Conservation (phyloP, 768 basidiomycete species). For the Boletus bicolor region DNA sequence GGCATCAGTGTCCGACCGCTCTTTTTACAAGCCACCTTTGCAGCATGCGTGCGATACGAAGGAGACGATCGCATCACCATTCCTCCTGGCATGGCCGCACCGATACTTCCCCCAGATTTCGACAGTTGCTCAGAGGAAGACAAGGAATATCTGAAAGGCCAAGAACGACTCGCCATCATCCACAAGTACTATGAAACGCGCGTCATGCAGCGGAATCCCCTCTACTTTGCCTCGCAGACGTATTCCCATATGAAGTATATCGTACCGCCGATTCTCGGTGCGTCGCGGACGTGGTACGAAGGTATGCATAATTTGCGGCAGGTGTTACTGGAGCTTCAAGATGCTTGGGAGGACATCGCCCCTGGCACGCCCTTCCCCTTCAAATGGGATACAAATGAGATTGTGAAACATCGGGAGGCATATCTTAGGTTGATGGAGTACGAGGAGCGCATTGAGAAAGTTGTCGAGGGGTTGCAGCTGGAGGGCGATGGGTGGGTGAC, state of each 20-base stretch:
- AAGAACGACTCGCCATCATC: constrained; percentile 2
- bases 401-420: background rate
- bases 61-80: constrained; percentile 5
- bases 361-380: background rate
- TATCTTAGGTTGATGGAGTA: background rate
- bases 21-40: constrained; percentile 11
- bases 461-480: background rate
- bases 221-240: background rate
- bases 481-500: constrained; percentile 2
- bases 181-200: constrained; percentile 6
- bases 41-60: constrained; percentile 3
- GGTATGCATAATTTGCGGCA: constrained; percentile 1
- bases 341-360: background rate
- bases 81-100: background rate
- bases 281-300: constrained; percentile 6
- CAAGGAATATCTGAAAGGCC: background rate
- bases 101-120: background rate
- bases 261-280: background rate
- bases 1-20: constrained; percentile 14
- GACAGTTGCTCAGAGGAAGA: background rate
- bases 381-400: background rate
- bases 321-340: background rate
- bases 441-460: background rate
- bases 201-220: background rate
- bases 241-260: background rate